Percentiles rank a stretch among this genome's conserved stretches.
phyloP scores from a whole-genome alignment of 1,139 yeast genomes.

The Hansenula anomala region DNA sequence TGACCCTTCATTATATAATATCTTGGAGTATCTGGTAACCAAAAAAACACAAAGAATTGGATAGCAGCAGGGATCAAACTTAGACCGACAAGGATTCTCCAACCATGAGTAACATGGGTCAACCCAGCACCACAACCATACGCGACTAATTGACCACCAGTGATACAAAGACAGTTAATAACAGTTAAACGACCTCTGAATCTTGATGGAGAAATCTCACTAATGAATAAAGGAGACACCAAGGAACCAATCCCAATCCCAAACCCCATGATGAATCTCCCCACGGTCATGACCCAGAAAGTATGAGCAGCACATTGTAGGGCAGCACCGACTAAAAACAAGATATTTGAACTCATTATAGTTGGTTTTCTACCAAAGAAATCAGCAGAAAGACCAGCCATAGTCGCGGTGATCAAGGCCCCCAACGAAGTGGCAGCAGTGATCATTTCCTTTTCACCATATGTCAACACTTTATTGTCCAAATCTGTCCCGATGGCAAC shows the following conservation, averaged over 20 bases:
- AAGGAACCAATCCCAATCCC: slow-evolving; percentile 95
- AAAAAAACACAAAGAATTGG: slow-evolving; percentile 72
- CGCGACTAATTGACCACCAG: slow-evolving; percentile 90
- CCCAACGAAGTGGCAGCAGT: slow-evolving; percentile 96
- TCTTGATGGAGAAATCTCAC: slow-evolving; percentile 88
- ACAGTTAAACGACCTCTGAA: slow-evolving; percentile 83
- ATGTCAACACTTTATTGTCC: slow-evolving; percentile 46
- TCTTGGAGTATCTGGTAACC: slow-evolving; percentile 95
- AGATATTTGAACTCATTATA: slow-evolving; percentile 69
- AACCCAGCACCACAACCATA: slow-evolving; percentile 93
- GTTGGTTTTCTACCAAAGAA: slow-evolving; percentile 77
- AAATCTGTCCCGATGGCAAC: slow-evolving; percentile 80
- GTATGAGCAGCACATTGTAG: slow-evolving; percentile 75
- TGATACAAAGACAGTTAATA: slow-evolving; percentile 40
- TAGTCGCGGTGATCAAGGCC: slow-evolving; percentile 71
- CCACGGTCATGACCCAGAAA: slow-evolving; percentile 89
- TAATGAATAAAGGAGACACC: slow-evolving; percentile 84
- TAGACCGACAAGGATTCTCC: slow-evolving; percentile 90
- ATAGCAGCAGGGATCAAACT: slow-evolving; percentile 82
- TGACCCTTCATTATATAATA: slow-evolving; percentile 71
- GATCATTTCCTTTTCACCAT: slow-evolving; percentile 80
- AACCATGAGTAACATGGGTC: slow-evolving; percentile 67
- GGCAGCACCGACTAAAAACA: slow-evolving; percentile 79
- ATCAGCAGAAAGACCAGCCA: slow-evolving; percentile 81
- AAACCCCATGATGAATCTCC: slow-evolving; percentile 89